These are phyloP conservation scores for Ilex aquifolium DNA, from an alignment of 257 asterid species.

Conservation along the genomic window DNA sequence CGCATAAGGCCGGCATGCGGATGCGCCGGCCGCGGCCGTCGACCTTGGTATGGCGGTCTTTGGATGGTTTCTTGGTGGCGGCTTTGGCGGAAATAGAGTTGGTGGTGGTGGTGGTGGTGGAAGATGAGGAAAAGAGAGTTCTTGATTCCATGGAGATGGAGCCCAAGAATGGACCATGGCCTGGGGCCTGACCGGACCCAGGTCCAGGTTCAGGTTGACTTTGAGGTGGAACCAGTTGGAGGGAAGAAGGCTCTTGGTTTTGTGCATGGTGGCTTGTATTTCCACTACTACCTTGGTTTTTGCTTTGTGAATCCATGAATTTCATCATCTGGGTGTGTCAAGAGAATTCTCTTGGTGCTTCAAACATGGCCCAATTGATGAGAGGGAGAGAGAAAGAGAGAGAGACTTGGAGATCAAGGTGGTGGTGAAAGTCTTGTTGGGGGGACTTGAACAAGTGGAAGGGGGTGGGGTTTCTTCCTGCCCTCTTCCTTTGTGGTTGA, in stretches of 20 bases:
- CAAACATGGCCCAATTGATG: neutral
- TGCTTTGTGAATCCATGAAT: too few species aligned
- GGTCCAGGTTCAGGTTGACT: slow-evolving; percentile 9
- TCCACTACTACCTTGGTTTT: too few species aligned
- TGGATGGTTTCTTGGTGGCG: slow-evolving; percentile 44
- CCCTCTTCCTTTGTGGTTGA: slow-evolving; percentile 17
- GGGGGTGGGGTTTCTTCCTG: slow-evolving; percentile 3
- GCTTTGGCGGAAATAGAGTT: slow-evolving; percentile 27
- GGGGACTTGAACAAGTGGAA: slow-evolving; percentile 13
- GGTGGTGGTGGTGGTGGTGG: slow-evolving; percentile 23
- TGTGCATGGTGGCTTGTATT: slow-evolving; percentile 1
- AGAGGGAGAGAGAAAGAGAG: slow-evolving; percentile 5
- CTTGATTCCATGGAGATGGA: slow-evolving; percentile 13
- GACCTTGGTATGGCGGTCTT: slow-evolving; percentile 85
- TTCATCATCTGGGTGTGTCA: neutral
- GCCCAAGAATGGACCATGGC: slow-evolving; percentile 16
- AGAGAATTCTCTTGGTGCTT: slow-evolving; percentile 35
- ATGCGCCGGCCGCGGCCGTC: slow-evolving; percentile 85
- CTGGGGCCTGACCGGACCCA: slow-evolving; percentile 21
- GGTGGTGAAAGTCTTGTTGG: slow-evolving; percentile 6
- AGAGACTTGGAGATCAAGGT: slow-evolving; percentile 11
- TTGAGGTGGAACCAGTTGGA: neutral
- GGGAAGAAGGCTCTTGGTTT: slow-evolving; percentile 23
- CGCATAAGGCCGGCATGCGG: slow-evolving; percentile 84
- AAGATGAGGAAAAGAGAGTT: too few species aligned